phyloP scores from a whole-genome alignment of 108 stramenopile genomes.

The Chaetoceros muelleri region DNA sequence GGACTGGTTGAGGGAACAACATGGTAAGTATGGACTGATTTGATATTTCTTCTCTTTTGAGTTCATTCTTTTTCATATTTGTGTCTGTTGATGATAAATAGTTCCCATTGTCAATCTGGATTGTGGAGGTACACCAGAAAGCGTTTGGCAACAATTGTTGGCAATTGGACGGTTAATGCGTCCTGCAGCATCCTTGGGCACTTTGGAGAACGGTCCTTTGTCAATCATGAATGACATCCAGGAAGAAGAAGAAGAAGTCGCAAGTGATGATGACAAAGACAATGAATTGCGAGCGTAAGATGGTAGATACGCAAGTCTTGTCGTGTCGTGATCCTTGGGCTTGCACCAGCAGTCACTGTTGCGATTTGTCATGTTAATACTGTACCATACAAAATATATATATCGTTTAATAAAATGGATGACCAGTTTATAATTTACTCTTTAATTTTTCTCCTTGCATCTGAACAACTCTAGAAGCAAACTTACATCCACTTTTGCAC shows the following conservation, averaged over 20 bases:
- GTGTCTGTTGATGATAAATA: too few species aligned
- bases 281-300: too few species aligned
- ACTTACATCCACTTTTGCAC: conserved; percentile 36
- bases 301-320: too few species aligned
- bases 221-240: background rate
- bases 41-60: too few species aligned
- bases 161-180: conserved; percentile 62
- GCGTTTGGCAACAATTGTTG: conserved; percentile 69
- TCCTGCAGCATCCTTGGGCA: conserved; percentile 12
- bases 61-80: too few species aligned
- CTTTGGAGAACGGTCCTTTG: background rate
- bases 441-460: background rate
- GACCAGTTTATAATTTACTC: background rate
- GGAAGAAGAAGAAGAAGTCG: background rate
- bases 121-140: conserved; percentile 59
- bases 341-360: too few species aligned
- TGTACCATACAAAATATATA: too few species aligned
- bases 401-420: too few species aligned
- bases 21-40: too few species aligned
- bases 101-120: conserved; percentile 77
- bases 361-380: too few species aligned
- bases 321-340: too few species aligned
- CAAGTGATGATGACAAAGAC: background rate
- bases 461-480: conserved; percentile 12
- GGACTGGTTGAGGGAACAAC: conserved; percentile 64